Evolutionary conservation across 495 filamentous ascomycete genomes (phyloP).

Genomic region (Trichoderma orchidacearum): DNA sequence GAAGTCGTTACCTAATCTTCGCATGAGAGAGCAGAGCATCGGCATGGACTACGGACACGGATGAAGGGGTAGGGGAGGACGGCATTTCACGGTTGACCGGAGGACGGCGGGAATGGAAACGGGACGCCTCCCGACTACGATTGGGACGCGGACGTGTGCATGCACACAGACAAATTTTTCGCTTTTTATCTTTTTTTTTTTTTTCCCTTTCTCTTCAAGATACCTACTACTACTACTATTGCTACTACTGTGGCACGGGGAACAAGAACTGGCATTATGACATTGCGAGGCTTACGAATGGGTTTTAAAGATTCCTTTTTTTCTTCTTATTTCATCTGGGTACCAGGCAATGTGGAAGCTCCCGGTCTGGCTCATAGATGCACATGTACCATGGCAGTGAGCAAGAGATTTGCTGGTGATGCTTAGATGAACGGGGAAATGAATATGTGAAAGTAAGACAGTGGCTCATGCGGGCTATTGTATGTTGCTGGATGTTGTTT

Average conservation of each 20-base stretch:
- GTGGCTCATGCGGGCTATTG: too few relatives aligned
- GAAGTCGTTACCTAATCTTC: too few relatives aligned
- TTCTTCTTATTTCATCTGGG: not conserved
- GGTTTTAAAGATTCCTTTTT: not conserved
- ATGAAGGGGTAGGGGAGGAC: not conserved
- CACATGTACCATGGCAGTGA: too few relatives aligned
- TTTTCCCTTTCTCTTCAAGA: conserved; percentile 2
- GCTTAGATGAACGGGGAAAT: too few relatives aligned
- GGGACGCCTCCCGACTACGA: conserved; percentile 1
- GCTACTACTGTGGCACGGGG: not conserved
- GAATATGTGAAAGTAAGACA: too few relatives aligned
- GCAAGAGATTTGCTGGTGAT: too few relatives aligned
- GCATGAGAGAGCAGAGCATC: not conserved
- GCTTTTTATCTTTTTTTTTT: not conserved
- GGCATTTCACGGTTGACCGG: not conserved
- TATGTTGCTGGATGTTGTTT: too few relatives aligned
- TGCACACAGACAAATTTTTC: not conserved
- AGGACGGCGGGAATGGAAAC: conserved; percentile 5
- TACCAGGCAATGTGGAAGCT: not conserved
- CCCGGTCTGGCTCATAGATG: too few relatives aligned
- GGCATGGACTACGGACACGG: not conserved
- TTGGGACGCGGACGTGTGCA: conserved; percentile 1
- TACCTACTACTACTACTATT: not conserved
- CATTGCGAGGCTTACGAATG: not conserved
- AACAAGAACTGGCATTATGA: not conserved